These are phyloP conservation scores for Tubosaeta sp. DNA, from an alignment of 768 basidiomycete species.

Conservation along the genomic window DNA sequence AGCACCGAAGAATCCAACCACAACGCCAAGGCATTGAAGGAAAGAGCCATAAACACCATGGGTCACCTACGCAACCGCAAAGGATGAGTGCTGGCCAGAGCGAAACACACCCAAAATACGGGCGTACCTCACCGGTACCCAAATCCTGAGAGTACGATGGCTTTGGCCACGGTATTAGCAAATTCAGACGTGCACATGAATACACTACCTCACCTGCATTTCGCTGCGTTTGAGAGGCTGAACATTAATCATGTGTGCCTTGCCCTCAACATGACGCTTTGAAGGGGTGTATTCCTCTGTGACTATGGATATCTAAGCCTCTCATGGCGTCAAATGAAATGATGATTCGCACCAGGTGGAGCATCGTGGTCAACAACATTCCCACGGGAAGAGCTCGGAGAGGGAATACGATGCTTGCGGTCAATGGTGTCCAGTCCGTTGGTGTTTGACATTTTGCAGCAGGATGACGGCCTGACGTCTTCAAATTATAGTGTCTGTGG, in stretches of 20 bases:
- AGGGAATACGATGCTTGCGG: slow-evolving; percentile 51
- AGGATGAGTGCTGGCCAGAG: neutral
- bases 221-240: slow-evolving; percentile 80
- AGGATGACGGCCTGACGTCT: neutral
- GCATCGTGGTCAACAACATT: slow-evolving; percentile 75
- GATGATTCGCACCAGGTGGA: slow-evolving; percentile 48
- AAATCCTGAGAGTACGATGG: slow-evolving; percentile 91
- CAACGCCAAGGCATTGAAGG: slow-evolving; percentile 63
- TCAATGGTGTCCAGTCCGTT: slow-evolving; percentile 29
- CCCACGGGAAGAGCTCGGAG: slow-evolving; percentile 37
- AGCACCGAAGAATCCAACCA: slow-evolving; percentile 67
- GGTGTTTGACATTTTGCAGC: slow-evolving; percentile 22
- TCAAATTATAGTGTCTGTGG: slow-evolving; percentile 14
- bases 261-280: slow-evolving; percentile 30
- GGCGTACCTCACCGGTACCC: slow-evolving; percentile 54
- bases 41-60: slow-evolving; percentile 86
- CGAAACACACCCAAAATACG: neutral
- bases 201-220: slow-evolving; percentile 66
- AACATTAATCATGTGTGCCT: slow-evolving; percentile 61
- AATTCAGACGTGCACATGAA: neutral
- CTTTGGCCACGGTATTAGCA: slow-evolving; percentile 35
- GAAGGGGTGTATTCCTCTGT: slow-evolving; percentile 51
- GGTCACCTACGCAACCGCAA: slow-evolving; percentile 43
- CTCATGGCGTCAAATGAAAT: neutral
- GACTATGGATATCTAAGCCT: slow-evolving; percentile 40